A percentile compares a stretch with the other conserved stretches of the same genome.
Conservation (phyloP, 257 asterid species). For the Fraxinus cuspidata region DNA sequence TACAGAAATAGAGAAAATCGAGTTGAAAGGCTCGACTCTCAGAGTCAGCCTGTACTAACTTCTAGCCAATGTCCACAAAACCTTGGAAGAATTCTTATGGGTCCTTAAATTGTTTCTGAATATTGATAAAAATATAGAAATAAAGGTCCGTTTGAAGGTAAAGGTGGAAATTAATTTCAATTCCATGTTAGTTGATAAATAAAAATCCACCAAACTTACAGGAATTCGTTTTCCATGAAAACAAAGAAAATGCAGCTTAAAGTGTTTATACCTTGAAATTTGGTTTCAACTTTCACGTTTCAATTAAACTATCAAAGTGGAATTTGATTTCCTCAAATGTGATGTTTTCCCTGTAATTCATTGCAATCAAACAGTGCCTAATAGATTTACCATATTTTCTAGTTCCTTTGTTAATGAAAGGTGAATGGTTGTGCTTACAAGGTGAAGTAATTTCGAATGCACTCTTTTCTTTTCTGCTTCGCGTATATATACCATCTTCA, state of each 20-base stretch:
- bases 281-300: too few species aligned
- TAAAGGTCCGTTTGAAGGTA: too few species aligned
- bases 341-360: too few species aligned
- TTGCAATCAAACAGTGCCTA: too few species aligned
- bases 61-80: conserved; percentile 41
- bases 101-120: conserved; percentile 35
- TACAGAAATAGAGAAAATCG: conserved; percentile 31
- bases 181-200: too few species aligned
- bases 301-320: too few species aligned
- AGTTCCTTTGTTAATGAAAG: conserved; percentile 17
- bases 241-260: too few species aligned
- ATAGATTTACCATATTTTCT: conserved; percentile 12
- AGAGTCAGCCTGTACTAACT: conserved; percentile 36
- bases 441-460: conserved; percentile 5
- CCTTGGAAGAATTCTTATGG: conserved; percentile 42
- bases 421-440: conserved; percentile 12
- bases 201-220: too few species aligned
- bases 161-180: too few species aligned
- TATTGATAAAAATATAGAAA: conserved; percentile 8
- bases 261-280: too few species aligned
- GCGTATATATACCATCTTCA: background rate
- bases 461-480: background rate
- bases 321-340: too few species aligned
- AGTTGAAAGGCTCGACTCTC: conserved; percentile 29
- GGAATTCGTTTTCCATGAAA: too few species aligned